phyloP scores from a whole-genome alignment of 768 basidiomycete genomes.

The Agrocybe chaxingu region DNA sequence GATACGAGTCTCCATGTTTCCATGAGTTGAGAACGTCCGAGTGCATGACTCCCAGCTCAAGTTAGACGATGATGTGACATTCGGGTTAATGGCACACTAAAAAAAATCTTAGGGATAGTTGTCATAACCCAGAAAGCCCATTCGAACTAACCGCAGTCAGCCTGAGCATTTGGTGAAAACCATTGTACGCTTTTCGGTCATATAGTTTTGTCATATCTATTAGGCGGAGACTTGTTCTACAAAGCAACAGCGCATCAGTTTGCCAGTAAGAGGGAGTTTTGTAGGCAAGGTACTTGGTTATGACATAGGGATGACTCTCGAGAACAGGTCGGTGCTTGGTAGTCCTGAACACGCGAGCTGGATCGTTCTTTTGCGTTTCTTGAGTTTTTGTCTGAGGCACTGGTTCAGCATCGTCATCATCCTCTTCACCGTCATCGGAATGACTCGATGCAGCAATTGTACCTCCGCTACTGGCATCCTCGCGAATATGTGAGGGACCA shows the following conservation, averaged over 20 bases:
- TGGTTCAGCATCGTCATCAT: conserved; percentile 7
- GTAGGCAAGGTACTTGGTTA: conserved; percentile 26
- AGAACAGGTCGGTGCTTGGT: conserved; percentile 16
- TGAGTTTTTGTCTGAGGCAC: background rate
- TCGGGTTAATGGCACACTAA: conserved; percentile 2
- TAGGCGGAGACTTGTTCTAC: conserved; percentile 32
- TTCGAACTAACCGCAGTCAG: conserved; percentile 17
- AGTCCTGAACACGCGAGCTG: background rate
- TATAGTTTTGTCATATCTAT: conserved; percentile 28
- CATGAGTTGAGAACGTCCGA: conserved; percentile 20
- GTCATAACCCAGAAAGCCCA: background rate
- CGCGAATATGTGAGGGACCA: background rate
- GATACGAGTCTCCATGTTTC: conserved; percentile 28
- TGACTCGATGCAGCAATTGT: background rate
- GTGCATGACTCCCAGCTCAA: conserved; percentile 24
- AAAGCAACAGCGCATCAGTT: background rate
- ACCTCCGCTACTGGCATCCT: background rate
- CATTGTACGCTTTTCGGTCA: conserved; percentile 26
- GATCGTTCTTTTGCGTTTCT: too few species aligned
- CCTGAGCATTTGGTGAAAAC: conserved; percentile 21
- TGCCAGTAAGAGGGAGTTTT: background rate
- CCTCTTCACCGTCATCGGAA: conserved; percentile 11
- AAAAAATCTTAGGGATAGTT: background rate
- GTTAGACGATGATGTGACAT: background rate
- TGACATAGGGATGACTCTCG: conserved; percentile 30